A percentile compares a stretch with the other conserved stretches of the same genome.
These are phyloP conservation scores for Saccharum officinarum DNA, from an alignment of 176 grass and related monocot genomes.

Conservation along the genomic window DNA sequence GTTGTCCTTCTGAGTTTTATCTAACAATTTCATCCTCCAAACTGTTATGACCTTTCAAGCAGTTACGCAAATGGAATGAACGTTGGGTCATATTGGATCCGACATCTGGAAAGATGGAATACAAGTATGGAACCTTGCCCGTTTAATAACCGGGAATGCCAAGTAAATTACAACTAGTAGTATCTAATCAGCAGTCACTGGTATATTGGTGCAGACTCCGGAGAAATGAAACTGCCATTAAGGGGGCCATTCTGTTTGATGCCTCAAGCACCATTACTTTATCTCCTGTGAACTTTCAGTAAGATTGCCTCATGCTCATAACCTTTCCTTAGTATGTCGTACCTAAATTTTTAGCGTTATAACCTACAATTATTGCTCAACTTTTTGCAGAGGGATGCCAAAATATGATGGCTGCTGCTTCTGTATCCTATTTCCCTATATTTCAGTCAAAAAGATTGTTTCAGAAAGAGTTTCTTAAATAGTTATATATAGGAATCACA, in stretches of 20 bases:
- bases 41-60: slow-evolving; percentile 29
- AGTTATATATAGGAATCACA: not conserved
- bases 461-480: not conserved
- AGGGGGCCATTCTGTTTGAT: slow-evolving; percentile 86
- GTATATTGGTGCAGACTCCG: slow-evolving; percentile 58
- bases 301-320: slow-evolving; percentile 35
- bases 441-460: slow-evolving; percentile 9
- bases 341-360: slow-evolving; percentile 15
- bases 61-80: slow-evolving; percentile 97
- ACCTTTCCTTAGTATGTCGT: not conserved
- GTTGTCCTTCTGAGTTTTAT: not conserved
- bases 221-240: slow-evolving; percentile 74
- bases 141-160: slow-evolving; percentile 22
- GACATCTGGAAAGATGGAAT: slow-evolving; percentile 97
- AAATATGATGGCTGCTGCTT: slow-evolving; percentile 98
- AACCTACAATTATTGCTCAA: slow-evolving; percentile 19
- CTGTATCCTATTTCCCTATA: slow-evolving; percentile 64
- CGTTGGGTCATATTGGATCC: slow-evolving; percentile 96
- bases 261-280: slow-evolving; percentile 92
- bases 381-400: slow-evolving; percentile 75
- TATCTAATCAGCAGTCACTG: not conserved
- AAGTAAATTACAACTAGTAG: not conserved
- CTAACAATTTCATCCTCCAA: slow-evolving; percentile 7
- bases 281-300: slow-evolving; percentile 98
- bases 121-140: slow-evolving; percentile 64